A percentile compares a stretch with the other conserved stretches of the same genome.
These are phyloP conservation scores for Pyrenopolyporus hunteri DNA, from an alignment of 495 filamentous ascomycete species.

Conservation along the genomic window DNA sequence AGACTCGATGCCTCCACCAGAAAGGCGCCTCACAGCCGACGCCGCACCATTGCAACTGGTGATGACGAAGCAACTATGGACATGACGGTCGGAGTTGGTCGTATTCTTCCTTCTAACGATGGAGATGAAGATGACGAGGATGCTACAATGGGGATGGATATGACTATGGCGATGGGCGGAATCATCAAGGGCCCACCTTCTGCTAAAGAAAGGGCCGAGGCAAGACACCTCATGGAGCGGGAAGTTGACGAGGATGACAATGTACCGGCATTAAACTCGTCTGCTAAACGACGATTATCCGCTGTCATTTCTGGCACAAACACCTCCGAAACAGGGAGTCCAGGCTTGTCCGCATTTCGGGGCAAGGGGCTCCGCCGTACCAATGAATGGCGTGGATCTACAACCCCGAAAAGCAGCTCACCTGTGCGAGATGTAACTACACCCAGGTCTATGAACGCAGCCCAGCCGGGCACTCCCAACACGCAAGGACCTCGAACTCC, in stretches of 20 bases:
- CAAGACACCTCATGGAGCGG: constrained; percentile 64
- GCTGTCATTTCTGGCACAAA: constrained; percentile 50
- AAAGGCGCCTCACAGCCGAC: constrained; percentile 32
- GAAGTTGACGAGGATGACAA: constrained; percentile 62
- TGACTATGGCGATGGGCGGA: constrained; percentile 62
- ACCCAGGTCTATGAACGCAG: constrained; percentile 57
- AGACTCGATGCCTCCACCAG: constrained; percentile 31
- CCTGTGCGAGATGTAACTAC: constrained; percentile 43
- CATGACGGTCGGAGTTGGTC: constrained; percentile 74
- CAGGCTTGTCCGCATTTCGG: constrained; percentile 60
- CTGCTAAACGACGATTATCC: constrained; percentile 44
- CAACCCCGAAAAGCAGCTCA: constrained; percentile 47
- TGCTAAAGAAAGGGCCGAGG: constrained; percentile 52
- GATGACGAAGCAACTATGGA: constrained; percentile 63
- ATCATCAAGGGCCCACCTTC: constrained; percentile 52
- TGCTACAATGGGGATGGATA: constrained; percentile 63
- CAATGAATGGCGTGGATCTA: constrained; percentile 47
- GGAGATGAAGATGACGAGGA: constrained; percentile 54
- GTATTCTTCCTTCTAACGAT: constrained; percentile 60
- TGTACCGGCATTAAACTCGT: constrained; percentile 59
- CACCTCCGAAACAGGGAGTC: constrained; percentile 66
- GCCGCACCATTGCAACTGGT: constrained; percentile 39
- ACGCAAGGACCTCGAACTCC: constrained; percentile 58
- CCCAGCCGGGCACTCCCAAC: constrained; percentile 60
- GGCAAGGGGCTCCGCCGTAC: constrained; percentile 62